Evolutionary conservation across 495 filamentous ascomycete genomes (phyloP).

Genomic region (Penicillium chermesinum): DNA sequence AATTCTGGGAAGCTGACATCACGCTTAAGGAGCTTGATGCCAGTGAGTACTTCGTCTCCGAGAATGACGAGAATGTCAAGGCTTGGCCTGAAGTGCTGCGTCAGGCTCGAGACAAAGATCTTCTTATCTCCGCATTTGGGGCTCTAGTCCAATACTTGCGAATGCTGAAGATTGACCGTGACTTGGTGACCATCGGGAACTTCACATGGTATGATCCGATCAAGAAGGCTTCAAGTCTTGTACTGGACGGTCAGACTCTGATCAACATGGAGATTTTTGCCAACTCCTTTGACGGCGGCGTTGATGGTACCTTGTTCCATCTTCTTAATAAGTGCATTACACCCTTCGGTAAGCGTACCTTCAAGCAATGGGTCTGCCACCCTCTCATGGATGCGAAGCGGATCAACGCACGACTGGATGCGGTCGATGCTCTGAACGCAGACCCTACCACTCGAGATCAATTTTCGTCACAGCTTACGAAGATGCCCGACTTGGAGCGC

Average conservation of each 20-base stretch:
- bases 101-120: conserved; percentile 69
- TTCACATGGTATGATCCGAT: conserved; percentile 93
- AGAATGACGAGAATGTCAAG: conserved; percentile 56
- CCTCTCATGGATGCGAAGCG: conserved; percentile 77
- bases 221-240: conserved; percentile 83
- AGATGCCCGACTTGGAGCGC: conserved; percentile 91
- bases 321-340: conserved; percentile 93
- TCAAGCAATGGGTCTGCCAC: conserved; percentile 97
- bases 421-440: conserved; percentile 86
- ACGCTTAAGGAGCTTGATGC: conserved; percentile 78
- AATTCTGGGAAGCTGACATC: conserved; percentile 88
- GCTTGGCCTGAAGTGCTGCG: conserved; percentile 77
- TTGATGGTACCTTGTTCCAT: conserved; percentile 81
- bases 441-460: conserved; percentile 71
- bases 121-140: conserved; percentile 89
- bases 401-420: conserved; percentile 94
- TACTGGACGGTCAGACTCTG: conserved; percentile 92
- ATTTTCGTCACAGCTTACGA: conserved; percentile 78
- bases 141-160: conserved; percentile 84
- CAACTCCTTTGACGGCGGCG: conserved; percentile 84
- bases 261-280: conserved; percentile 97
- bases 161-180: conserved; percentile 81
- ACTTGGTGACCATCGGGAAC: conserved; percentile 83
- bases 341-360: conserved; percentile 94
- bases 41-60: conserved; percentile 69